A percentile compares a stretch with the other conserved stretches of the same genome.
phyloP scores from a whole-genome alignment of 208 protist genomes.

The Trypanosoma caninum region DNA sequence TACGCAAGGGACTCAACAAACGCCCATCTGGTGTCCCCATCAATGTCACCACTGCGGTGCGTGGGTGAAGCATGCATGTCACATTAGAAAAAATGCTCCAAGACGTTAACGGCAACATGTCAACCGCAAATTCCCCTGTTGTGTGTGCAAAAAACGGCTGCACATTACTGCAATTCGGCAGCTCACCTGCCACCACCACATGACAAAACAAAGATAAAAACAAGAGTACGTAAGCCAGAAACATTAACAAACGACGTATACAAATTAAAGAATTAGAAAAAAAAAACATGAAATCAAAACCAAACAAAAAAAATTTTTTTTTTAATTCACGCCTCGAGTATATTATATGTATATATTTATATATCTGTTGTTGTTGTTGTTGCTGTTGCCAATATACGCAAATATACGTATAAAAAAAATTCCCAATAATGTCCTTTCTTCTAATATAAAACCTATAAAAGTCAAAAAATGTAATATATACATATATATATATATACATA shows the following conservation, averaged over 20 bases:
- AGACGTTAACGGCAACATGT: not conserved
- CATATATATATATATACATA: not conserved
- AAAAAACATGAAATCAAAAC: conserved; percentile 2
- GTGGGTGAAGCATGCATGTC: conserved; percentile 12
- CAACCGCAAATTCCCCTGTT: not conserved
- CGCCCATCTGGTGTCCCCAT: conserved; percentile 26
- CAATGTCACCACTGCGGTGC: conserved; percentile 2
- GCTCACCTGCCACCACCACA: not conserved
- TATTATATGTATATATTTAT: not conserved
- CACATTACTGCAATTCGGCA: conserved; percentile 3
- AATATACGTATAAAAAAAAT: too few relatives aligned
- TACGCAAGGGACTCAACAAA: conserved; percentile 24
- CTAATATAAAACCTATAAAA: not conserved
- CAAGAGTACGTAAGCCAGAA: not conserved
- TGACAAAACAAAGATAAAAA: not conserved
- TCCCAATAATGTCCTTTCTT: too few relatives aligned
- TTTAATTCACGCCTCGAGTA: not conserved
- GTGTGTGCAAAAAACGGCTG: conserved; percentile 1
- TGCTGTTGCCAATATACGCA: too few relatives aligned
- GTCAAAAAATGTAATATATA: not conserved
- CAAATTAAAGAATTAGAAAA: conserved; percentile 8
- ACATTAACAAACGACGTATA: conserved; percentile 7
- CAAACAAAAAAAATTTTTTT: conserved; percentile 1
- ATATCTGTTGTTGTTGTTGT: too few relatives aligned
- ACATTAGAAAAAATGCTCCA: not conserved